phyloP scores from a whole-genome alignment of 148 eudicot genomes.

The Rhododendron kiyosumense region DNA sequence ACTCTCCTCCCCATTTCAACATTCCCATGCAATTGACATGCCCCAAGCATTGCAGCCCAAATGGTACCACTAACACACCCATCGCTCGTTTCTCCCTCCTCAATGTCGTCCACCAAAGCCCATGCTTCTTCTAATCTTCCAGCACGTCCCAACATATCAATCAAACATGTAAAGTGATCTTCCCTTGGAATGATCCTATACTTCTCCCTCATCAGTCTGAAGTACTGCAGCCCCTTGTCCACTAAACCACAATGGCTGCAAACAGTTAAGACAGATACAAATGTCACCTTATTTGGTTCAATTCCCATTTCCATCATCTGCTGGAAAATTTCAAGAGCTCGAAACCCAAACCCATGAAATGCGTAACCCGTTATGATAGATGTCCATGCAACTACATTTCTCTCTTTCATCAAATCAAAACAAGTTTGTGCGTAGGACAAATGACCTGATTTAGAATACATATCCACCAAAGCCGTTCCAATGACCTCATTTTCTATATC shows the following conservation, averaged over 20 bases:
- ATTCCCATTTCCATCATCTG: constrained; percentile 23
- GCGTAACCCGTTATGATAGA: constrained; percentile 35
- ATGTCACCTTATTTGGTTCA: constrained; percentile 35
- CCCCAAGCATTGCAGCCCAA: constrained; percentile 28
- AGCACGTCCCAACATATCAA: constrained; percentile 36
- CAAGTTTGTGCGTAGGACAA: constrained; percentile 19
- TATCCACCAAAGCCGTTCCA: constrained; percentile 32
- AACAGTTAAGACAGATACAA: constrained; percentile 29
- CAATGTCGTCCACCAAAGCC: constrained; percentile 24
- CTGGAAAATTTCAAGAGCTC: constrained; percentile 23
- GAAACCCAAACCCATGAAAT: constrained; percentile 27
- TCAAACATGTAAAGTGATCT: constrained; percentile 35
- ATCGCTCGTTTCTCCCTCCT: constrained; percentile 9
- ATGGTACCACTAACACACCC: constrained; percentile 4
- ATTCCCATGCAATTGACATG: constrained; percentile 30
- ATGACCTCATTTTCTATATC: constrained; percentile 18
- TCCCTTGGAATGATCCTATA: constrained; percentile 20
- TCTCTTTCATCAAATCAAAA: constrained; percentile 24
- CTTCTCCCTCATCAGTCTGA: constrained; percentile 25
- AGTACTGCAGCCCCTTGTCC: constrained; percentile 23
- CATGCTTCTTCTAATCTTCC: constrained; percentile 34
- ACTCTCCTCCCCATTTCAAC: constrained; percentile 24
- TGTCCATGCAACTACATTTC: constrained; percentile 34
- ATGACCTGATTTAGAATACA: constrained; percentile 30
- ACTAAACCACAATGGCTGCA: constrained; percentile 40